phyloP scores from a whole-genome alignment of 805 yeast species.

The Ascoidea asiatica region DNA sequence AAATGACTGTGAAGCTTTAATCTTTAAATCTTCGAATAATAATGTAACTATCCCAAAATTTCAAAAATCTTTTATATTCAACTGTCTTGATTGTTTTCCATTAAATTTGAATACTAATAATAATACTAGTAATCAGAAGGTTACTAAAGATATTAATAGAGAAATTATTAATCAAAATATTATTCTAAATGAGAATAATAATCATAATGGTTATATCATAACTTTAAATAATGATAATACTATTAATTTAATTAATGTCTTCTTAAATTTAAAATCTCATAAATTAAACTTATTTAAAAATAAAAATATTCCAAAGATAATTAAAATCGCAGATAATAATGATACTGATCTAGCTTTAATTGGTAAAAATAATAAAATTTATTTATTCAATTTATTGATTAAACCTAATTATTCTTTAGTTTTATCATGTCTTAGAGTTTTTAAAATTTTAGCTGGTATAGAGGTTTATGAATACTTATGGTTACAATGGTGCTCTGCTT shows the following conservation, averaged over 20 bases:
- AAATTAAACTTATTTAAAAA: constrained; percentile 11
- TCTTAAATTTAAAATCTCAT: constrained; percentile 26
- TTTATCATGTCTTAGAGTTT: constrained; percentile 29
- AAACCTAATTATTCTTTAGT: constrained; percentile 34
- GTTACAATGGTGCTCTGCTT: constrained; percentile 49
- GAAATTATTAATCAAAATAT: too few species aligned
- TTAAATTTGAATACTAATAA: constrained; percentile 19
- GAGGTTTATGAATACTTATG: constrained; percentile 43
- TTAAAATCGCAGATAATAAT: constrained; percentile 13
- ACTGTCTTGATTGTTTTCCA: constrained; percentile 26
- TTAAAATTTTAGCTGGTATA: constrained; percentile 44
- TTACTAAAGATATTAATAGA: too few species aligned
- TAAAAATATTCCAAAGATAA: constrained; percentile 14
- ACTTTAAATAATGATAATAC: constrained; percentile 23
- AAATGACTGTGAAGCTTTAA: constrained; percentile 33
- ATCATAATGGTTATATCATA: constrained; percentile 31
- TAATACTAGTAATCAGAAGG: too few species aligned
- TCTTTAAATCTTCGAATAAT: constrained; percentile 23
- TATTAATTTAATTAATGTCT: constrained; percentile 39
- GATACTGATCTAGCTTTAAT: constrained; percentile 15
- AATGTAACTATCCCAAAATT: constrained; percentile 20
- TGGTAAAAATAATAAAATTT: constrained; percentile 12
- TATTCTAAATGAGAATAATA: constrained; percentile 13
- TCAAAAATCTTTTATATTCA: constrained; percentile 19
- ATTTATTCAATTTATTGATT: constrained; percentile 22